Percentiles rank a stretch among this genome's conserved stretches.
Conservation (phyloP, 805 yeast species). For the Candida jianshihensis region DNA sequence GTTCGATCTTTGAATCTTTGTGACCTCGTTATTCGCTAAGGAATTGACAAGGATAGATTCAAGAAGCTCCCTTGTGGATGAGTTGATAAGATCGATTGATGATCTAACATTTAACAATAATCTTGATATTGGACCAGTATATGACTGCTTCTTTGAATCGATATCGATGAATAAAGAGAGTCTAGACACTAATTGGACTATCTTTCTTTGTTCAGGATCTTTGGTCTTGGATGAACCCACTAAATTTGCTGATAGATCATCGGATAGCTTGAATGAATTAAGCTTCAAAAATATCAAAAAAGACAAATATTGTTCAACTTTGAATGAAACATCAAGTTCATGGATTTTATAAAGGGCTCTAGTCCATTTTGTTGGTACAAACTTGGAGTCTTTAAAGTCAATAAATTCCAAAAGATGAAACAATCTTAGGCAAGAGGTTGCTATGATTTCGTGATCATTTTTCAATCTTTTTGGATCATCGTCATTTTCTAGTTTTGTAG, state of each 20-base stretch:
- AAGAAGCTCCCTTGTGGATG: conserved; percentile 44
- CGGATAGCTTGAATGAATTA: conserved; percentile 31
- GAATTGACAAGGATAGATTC: conserved; percentile 46
- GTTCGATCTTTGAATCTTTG: conserved; percentile 41
- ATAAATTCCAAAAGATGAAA: conserved; percentile 46
- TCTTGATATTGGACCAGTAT: conserved; percentile 66
- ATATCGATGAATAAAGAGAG: conserved; percentile 39
- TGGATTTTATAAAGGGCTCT: conserved; percentile 31
- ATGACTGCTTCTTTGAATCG: conserved; percentile 45
- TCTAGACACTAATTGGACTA: conserved; percentile 40
- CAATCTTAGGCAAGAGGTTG: conserved; percentile 49
- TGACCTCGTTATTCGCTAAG: conserved; percentile 49
- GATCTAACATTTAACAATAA: conserved; percentile 62
- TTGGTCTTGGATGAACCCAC: conserved; percentile 32
- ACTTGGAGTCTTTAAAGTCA: conserved; percentile 25
- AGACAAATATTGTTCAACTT: conserved; percentile 36
- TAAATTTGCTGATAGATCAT: conserved; percentile 29
- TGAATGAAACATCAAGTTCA: conserved; percentile 24
- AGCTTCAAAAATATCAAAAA: conserved; percentile 41
- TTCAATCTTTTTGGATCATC: conserved; percentile 29
- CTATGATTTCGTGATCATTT: conserved; percentile 44
- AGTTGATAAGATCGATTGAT: conserved; percentile 45
- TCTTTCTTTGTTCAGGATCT: conserved; percentile 22
- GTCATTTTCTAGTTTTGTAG: conserved; percentile 15
- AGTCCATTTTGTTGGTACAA: conserved; percentile 46